phyloP scores from a whole-genome alignment of 73 alveolate species.

The Paramecium caudatum region DNA sequence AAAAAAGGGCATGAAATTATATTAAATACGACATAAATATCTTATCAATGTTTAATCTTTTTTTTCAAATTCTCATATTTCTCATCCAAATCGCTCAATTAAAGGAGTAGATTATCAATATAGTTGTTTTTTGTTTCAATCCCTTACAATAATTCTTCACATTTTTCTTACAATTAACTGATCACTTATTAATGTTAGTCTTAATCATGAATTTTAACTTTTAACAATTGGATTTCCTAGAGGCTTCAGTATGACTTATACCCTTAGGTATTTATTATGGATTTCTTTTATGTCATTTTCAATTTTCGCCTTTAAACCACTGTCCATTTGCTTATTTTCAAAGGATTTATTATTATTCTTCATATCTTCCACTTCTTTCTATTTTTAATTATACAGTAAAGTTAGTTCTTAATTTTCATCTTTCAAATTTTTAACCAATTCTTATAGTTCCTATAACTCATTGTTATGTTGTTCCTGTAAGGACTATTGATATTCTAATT shows the following conservation, averaged over 20 bases:
- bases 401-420: neutral
- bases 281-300: slow-evolving; percentile 44
- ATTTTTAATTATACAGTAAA: neutral
- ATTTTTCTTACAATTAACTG: neutral
- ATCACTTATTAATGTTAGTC: slow-evolving; percentile 5
- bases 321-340: neutral
- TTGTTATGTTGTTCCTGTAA: neutral
- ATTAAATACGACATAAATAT: neutral
- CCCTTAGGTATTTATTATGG: slow-evolving; percentile 57
- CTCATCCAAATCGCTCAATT: slow-evolving; percentile 46
- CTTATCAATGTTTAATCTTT: neutral
- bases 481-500: neutral
- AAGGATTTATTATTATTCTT: neutral
- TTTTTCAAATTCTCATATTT: neutral
- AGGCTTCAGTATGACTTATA: neutral
- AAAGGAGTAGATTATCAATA: neutral
- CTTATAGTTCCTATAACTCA: neutral
- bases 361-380: neutral
- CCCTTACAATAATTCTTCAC: slow-evolving; percentile 6
- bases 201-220: neutral
- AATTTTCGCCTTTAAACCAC: neutral
- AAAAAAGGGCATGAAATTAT: slow-evolving; percentile 65
- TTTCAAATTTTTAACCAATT: neutral
- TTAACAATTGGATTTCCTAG: slow-evolving; percentile 26
- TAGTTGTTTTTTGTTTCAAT: slow-evolving; percentile 21